phyloP scores from a whole-genome alignment of 805 yeast species.

The Wickerhamomyces strasburgensis region DNA sequence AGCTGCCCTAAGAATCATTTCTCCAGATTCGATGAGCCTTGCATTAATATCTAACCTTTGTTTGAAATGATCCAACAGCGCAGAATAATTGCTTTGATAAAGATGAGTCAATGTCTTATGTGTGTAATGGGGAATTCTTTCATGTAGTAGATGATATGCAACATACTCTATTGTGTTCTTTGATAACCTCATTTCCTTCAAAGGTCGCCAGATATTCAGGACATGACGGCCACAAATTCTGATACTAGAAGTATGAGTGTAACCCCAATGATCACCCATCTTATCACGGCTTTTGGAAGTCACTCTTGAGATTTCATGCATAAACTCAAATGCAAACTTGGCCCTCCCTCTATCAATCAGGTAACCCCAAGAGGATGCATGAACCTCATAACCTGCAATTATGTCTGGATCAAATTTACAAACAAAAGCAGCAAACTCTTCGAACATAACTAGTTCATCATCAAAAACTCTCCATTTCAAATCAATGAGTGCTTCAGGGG shows the following conservation, averaged over 20 bases:
- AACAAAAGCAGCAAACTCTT: conserved; percentile 49
- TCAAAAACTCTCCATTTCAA: conserved; percentile 28
- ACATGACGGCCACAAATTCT: conserved; percentile 75
- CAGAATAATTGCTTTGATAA: conserved; percentile 31
- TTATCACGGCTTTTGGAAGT: conserved; percentile 42
- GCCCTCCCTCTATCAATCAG: conserved; percentile 56
- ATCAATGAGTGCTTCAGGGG: conserved; percentile 8
- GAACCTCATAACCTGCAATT: conserved; percentile 79
- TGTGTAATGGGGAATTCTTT: conserved; percentile 59
- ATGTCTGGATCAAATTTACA: conserved; percentile 80
- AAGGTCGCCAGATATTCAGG: conserved; percentile 77
- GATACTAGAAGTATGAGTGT: conserved; percentile 68
- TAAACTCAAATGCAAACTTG: conserved; percentile 46
- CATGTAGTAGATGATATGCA: conserved; percentile 61
- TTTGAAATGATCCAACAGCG: conserved; percentile 42
- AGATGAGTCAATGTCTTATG: conserved; percentile 43
- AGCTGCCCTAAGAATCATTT: conserved; percentile 61
- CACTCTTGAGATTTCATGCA: conserved; percentile 60
- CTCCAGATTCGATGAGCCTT: conserved; percentile 44
- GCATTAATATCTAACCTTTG: conserved; percentile 40
- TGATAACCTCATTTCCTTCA: conserved; percentile 60
- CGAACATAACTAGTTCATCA: conserved; percentile 57
- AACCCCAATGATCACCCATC: conserved; percentile 73
- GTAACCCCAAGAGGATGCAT: conserved; percentile 86
- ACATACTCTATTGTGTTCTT: conserved; percentile 77